Evolutionary conservation across 2,329 filamentous ascomycete species (phyloP), one percentile per base, ranked within the genome.

Genomic region (Zymoseptoria ardabiliae): DNA sequence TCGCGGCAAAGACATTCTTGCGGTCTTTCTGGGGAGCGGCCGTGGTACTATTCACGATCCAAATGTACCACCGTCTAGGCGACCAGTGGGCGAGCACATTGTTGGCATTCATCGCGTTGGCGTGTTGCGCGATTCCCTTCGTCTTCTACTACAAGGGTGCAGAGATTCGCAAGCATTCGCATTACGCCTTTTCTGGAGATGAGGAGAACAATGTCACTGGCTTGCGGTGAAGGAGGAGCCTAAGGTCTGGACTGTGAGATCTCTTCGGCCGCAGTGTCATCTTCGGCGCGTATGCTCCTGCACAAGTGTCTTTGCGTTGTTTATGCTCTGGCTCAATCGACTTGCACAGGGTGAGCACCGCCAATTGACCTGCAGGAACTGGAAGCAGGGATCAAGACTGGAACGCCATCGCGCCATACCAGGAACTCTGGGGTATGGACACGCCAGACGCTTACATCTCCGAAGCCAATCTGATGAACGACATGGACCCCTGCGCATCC

Each of bases 101-200:
- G 50, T 61, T 80, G 23, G 78, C 72, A 0, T 78, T 79, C 48
- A 56, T 77, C 1, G 74, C 74, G 4, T 58, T 80, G 45, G 65
- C 65, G 1, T 68, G 80, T 55, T 63, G 61, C 41, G 56, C 59
- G 10, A 68, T 66, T 49, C 66, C 64, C 10, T 96, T 87, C 71
- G 73, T 90, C 23, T 96, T 96, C 75, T 96, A 88, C 79, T 84
- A 79, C 69, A 90, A 84, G 66, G 91, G 91, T 3, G 89, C 85
- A 17, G 72, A 73, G 4, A 95, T 96, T 65, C 80, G 91, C 4
- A 78, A 77, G 58, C 78, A 80, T 60, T 89, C 85, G 68, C 87
- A 84, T 73, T 95, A 85, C 70, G 91, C 91, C 0, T 95, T 90
- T 65, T 73, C 74, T 21, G 79, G 79, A 13, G 81, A 84, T 52